These are phyloP conservation scores for Orbilia ellipsospora DNA, from an alignment of 2,329 filamentous ascomycete species.

Conservation along the genomic window DNA sequence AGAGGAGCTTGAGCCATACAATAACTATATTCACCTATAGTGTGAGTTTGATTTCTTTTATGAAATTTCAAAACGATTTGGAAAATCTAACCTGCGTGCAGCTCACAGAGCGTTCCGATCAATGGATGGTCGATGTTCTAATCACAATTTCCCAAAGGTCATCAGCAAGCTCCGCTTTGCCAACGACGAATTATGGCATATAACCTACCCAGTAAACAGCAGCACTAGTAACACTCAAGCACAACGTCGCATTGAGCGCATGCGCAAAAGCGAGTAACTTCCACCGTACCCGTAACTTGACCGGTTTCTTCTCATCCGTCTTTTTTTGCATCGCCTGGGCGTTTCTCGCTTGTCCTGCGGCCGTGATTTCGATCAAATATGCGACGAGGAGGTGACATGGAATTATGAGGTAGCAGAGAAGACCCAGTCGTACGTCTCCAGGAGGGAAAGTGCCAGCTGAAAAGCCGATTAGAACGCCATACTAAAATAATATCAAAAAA, in stretches of 20 bases:
- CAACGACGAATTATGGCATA: neutral
- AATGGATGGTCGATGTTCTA: slow-evolving; percentile 87
- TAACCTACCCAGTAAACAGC: slow-evolving; percentile 74
- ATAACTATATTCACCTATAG: slow-evolving; percentile 69
- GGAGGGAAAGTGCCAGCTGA: slow-evolving; percentile 86
- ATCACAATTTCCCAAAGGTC: neutral
- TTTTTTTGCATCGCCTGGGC: slow-evolving; percentile 71
- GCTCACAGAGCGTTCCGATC: slow-evolving; percentile 88
- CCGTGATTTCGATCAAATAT: slow-evolving; percentile 86
- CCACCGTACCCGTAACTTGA: slow-evolving; percentile 81
- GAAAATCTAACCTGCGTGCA: slow-evolving; percentile 73
- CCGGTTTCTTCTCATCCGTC: slow-evolving; percentile 70
- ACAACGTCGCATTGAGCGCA: slow-evolving; percentile 82
- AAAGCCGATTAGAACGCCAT: slow-evolving; percentile 92
- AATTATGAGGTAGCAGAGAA: slow-evolving; percentile 83
- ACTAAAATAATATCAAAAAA: slow-evolving; percentile 66
- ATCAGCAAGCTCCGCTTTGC: too few relatives aligned
- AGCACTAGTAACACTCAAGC: slow-evolving; percentile 81
- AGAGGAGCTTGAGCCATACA: slow-evolving; percentile 95
- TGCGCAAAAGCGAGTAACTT: slow-evolving; percentile 81
- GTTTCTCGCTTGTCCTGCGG: slow-evolving; percentile 79
- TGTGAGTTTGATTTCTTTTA: neutral
- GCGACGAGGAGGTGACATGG: slow-evolving; percentile 91
- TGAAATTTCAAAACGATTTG: neutral
- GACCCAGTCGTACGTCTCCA: slow-evolving; percentile 79